phyloP scores from a whole-genome alignment of 2,329 filamentous ascomycete species.

The Pestalotiopsis sp. region DNA sequence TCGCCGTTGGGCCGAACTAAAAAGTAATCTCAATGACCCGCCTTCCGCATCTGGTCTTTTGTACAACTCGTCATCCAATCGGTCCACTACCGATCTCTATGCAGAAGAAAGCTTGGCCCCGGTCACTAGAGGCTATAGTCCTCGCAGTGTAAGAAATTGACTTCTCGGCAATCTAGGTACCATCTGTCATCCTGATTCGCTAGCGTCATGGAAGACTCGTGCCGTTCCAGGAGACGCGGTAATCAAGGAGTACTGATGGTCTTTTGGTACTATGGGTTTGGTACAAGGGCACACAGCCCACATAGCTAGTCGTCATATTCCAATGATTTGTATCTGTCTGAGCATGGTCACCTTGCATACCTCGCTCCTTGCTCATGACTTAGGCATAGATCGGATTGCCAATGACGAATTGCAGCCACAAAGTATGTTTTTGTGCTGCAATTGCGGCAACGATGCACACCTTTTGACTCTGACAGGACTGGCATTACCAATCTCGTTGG shows the following conservation, averaged over 20 bases:
- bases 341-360: background rate
- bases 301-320: background rate
- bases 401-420: background rate
- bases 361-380: background rate
- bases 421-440: background rate
- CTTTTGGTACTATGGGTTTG: background rate
- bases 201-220: background rate
- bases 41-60: background rate
- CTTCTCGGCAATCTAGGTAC: background rate
- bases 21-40: background rate
- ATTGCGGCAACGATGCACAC: background rate
- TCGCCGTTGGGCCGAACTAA: background rate
- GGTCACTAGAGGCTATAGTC: background rate
- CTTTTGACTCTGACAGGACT: background rate
- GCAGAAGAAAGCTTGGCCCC: background rate
- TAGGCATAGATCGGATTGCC: background rate
- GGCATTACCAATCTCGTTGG: background rate
- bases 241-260: background rate
- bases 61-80: conserved; percentile 4
- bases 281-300: background rate
- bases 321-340: background rate
- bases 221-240: background rate
- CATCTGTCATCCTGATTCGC: background rate
- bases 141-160: background rate
- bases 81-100: background rate